phyloP scores from a whole-genome alignment of 2,329 filamentous ascomycete genomes.

The Neofusicoccum umdonicola region DNA sequence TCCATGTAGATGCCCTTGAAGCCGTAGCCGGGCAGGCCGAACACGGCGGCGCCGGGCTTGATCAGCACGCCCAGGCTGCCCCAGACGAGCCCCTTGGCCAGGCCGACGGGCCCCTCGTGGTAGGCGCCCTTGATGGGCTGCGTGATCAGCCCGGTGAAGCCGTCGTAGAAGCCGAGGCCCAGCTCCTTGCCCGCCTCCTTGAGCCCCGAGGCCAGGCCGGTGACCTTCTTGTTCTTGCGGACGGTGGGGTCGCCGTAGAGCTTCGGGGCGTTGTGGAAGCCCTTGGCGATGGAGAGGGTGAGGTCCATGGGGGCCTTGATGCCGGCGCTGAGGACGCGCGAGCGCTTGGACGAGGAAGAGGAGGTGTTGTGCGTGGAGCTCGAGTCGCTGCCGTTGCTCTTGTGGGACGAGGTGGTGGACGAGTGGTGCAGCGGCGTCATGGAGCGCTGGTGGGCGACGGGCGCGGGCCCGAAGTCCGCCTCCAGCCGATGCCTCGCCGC shows the following conservation, averaged over 20 bases:
- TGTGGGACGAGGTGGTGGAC: neutral
- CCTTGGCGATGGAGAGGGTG: conserved; percentile 61
- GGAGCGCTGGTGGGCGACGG: too few species aligned
- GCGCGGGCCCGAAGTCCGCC: conserved; percentile 62
- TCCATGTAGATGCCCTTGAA: conserved; percentile 24
- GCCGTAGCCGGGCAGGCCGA: conserved; percentile 23
- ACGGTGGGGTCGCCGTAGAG: conserved; percentile 71
- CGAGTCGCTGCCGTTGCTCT: neutral
- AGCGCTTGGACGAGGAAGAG: conserved; percentile 30
- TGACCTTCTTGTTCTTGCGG: conserved; percentile 60
- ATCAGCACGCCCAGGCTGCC: conserved; percentile 25
- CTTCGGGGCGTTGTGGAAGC: conserved; percentile 68
- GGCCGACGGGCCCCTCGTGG: conserved; percentile 24
- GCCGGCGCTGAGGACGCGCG: conserved; percentile 44
- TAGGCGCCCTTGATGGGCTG: conserved; percentile 46
- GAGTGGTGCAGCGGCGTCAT: neutral
- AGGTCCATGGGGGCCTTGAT: conserved; percentile 59
- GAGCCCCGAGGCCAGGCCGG: conserved; percentile 62
- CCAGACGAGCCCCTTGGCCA: conserved; percentile 27
- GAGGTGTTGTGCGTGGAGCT: conserved; percentile 21
- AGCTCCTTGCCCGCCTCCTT: conserved; percentile 62
- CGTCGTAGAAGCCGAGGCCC: conserved; percentile 63
- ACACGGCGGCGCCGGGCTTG: conserved; percentile 24
- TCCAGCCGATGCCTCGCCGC: conserved; percentile 57
- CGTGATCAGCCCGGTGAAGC: conserved; percentile 60